Evolutionary conservation across 805 yeast species (phyloP).

Genomic region (Schwanniomyces pseudopolymorphus): DNA sequence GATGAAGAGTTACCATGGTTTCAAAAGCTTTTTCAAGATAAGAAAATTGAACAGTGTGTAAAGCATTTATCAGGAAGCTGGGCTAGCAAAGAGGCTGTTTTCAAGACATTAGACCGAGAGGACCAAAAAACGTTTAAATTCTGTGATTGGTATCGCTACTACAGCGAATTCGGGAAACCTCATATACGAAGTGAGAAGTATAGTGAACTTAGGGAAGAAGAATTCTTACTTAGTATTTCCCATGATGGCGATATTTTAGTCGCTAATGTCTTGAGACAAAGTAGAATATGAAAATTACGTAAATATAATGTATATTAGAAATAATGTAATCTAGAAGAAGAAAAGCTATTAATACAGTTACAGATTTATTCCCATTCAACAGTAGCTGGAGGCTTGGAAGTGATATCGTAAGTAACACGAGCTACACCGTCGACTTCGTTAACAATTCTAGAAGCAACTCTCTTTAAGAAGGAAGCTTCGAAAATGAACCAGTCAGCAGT

Average conservation of each 20-base stretch:
- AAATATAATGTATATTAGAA: background rate
- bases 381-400: constrained; percentile 99
- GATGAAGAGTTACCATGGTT: constrained; percentile 40
- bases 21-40: constrained; percentile 4
- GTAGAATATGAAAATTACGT: background rate
- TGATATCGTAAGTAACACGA: constrained; percentile 96
- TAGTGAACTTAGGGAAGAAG: constrained; percentile 42
- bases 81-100: constrained; percentile 77
- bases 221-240: constrained; percentile 54
- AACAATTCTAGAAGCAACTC: constrained; percentile 91
- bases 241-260: constrained; percentile 65
- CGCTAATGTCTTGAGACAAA: constrained; percentile 54
- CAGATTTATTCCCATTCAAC: constrained; percentile 92
- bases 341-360: constrained; percentile 1
- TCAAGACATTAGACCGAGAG: constrained; percentile 50
- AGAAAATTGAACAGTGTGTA: constrained; percentile 24
- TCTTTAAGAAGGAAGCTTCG: constrained; percentile 88
- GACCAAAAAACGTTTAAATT: constrained; percentile 57
- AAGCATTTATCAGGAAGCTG: constrained; percentile 54
- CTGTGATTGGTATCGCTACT: constrained; percentile 56
- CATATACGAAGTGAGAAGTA: constrained; percentile 32
- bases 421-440: constrained; percentile 99
- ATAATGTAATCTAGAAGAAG: background rate
- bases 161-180: constrained; percentile 46
- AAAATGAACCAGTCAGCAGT: constrained; percentile 99